Percentiles rank a stretch among this genome's conserved stretches.
Conservation (phyloP, 805 yeast species). For the Saturnispora galanensis region DNA sequence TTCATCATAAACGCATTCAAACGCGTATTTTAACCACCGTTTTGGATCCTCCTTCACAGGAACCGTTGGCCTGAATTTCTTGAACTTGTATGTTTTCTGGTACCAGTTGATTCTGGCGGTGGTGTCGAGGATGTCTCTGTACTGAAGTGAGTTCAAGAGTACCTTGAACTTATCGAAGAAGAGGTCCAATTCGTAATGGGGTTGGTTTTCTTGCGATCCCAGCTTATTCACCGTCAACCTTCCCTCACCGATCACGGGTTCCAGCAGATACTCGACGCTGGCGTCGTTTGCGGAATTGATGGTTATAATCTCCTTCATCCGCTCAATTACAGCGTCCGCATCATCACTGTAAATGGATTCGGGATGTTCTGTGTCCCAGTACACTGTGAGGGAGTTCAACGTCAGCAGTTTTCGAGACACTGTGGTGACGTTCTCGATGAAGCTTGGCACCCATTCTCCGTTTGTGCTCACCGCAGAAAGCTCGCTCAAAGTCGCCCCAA, state of each 20-base stretch:
- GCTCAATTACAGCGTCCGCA: conserved; percentile 37
- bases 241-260: conserved; percentile 87
- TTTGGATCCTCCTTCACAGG: conserved; percentile 53
- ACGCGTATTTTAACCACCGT: conserved; percentile 79
- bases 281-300: conserved; percentile 11
- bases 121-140: conserved; percentile 70
- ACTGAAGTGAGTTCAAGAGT: conserved; percentile 75
- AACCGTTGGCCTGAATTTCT: conserved; percentile 54
- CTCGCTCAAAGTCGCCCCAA: conserved; percentile 78
- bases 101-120: conserved; percentile 76
- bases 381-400: conserved; percentile 62
- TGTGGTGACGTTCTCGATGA: conserved; percentile 58
- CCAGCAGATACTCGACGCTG: conserved; percentile 48
- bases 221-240: conserved; percentile 69
- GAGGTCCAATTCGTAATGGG: conserved; percentile 65
- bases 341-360: conserved; percentile 37
- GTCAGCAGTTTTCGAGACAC: conserved; percentile 71
- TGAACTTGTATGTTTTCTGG: conserved; percentile 63
- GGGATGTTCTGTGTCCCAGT: conserved; percentile 67
- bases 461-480: conserved; percentile 89
- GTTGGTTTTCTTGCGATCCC: conserved; percentile 57
- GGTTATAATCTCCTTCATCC: conserved; percentile 38
- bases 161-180: conserved; percentile 86
- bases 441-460: conserved; percentile 73
- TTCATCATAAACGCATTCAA: conserved; percentile 63